Evolutionary conservation across 2,329 filamentous ascomycete species (phyloP).

Genomic region (Pleochaeta shiraiana): DNA sequence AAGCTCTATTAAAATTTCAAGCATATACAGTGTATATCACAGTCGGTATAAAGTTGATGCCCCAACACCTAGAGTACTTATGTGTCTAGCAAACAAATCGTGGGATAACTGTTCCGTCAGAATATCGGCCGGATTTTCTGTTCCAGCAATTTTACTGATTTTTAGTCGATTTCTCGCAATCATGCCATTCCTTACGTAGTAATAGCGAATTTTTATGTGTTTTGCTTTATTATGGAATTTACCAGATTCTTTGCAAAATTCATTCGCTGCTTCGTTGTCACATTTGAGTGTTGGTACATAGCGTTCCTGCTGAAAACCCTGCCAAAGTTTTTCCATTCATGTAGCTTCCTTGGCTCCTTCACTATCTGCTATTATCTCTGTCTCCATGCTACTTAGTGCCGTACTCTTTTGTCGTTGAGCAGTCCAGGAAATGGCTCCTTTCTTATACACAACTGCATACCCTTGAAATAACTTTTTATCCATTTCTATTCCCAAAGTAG

Average conservation of each 20-base stretch:
- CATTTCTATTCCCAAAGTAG: not conserved
- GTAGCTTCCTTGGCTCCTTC: not conserved
- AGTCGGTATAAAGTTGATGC: no score
- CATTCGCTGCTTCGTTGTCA: not conserved
- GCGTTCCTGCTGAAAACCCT: not conserved
- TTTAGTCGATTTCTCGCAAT: not conserved
- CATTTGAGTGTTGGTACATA: not conserved
- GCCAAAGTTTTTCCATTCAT: not conserved
- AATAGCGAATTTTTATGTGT: not conserved
- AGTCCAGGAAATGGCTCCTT: not conserved
- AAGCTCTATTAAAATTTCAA: no score
- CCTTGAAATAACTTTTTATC: not conserved
- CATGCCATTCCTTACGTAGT: not conserved
- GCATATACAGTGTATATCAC: no score
- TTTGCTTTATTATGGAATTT: not conserved
- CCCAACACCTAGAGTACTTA: not conserved
- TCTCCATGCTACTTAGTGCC: not conserved
- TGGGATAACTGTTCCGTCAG: not conserved
- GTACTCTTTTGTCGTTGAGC: not conserved
- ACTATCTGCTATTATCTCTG: not conserved
- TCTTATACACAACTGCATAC: not conserved
- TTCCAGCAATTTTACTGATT: not conserved
- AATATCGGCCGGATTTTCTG: not conserved
- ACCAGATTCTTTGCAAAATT: not conserved
- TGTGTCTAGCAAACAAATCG: not conserved